Evolutionary conservation across 805 yeast species (phyloP).

Genomic region (Wickerhamiella domercqiae): DNA sequence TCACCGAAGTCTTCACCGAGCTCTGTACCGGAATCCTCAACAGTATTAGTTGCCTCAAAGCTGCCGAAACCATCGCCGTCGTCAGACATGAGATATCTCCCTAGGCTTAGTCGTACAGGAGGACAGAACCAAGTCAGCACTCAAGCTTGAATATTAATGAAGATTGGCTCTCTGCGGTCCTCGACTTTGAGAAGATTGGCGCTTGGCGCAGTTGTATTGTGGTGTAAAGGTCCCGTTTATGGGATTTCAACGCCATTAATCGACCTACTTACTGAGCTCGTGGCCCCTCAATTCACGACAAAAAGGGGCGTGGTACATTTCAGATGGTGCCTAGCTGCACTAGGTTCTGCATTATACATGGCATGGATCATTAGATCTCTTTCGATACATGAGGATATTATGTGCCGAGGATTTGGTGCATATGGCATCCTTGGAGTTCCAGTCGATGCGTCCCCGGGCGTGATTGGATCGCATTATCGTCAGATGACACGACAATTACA

Average conservation of each 20-base stretch:
- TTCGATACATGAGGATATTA: not conserved
- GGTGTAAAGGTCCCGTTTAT: too few species aligned
- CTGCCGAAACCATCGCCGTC: slow-evolving; percentile 23
- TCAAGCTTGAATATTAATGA: too few species aligned
- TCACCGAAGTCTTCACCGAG: too few species aligned
- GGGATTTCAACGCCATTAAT: not conserved
- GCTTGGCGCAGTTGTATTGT: too few species aligned
- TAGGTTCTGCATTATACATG: not conserved
- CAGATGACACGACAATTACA: slow-evolving; percentile 18
- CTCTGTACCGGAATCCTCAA: too few species aligned
- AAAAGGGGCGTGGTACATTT: not conserved
- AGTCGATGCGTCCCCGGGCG: slow-evolving; percentile 10
- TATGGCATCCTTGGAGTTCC: slow-evolving; percentile 14
- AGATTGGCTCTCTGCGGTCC: too few species aligned
- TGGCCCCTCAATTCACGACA: not conserved
- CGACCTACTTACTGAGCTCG: not conserved
- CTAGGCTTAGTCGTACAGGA: too few species aligned
- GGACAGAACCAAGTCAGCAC: too few species aligned
- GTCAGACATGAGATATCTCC: not conserved
- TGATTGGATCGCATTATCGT: slow-evolving; percentile 16
- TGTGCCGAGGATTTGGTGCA: slow-evolving; percentile 4
- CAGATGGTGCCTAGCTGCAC: not conserved
- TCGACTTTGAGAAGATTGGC: too few species aligned
- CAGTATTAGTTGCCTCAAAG: slow-evolving; percentile 22
- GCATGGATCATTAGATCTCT: not conserved